These are phyloP conservation scores for Populus simonii DNA, from an alignment of 345 rosid species.

Conservation along the genomic window DNA sequence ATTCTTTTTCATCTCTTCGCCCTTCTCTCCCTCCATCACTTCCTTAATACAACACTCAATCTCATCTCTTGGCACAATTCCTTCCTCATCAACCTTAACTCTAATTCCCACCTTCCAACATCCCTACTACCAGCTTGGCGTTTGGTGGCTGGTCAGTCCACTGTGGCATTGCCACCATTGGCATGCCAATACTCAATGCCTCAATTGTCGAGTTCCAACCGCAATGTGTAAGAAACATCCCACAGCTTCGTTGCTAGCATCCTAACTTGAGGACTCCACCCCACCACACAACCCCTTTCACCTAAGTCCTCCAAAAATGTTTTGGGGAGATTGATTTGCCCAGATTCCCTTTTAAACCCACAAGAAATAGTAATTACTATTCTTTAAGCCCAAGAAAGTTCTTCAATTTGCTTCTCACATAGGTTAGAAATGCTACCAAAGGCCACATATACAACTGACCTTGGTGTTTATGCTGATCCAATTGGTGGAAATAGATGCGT, in stretches of 20 bases:
- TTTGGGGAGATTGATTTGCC: conserved; percentile 42
- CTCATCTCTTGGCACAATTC: conserved; percentile 20
- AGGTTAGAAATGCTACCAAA: conserved; percentile 61
- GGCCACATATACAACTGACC: conserved; percentile 56
- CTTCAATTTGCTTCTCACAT: conserved; percentile 46
- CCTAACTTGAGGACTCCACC: conserved; percentile 19
- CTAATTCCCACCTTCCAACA: conserved; percentile 28
- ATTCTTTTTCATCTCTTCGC: conserved; percentile 7
- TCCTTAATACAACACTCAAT: conserved; percentile 13
- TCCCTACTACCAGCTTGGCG: conserved; percentile 23
- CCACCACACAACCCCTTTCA: neutral
- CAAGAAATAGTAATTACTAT: conserved; percentile 33
- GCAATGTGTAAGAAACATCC: conserved; percentile 19
- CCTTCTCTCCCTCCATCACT: conserved; percentile 21
- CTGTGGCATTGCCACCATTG: conserved; percentile 27
- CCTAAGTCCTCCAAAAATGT: conserved; percentile 16
- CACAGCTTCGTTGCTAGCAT: conserved; percentile 7
- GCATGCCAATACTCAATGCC: conserved; percentile 28
- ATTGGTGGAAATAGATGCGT: conserved; percentile 22
- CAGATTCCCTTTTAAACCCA: conserved; percentile 56
- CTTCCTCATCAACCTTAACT: conserved; percentile 20
- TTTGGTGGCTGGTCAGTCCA: conserved; percentile 30
- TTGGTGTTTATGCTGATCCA: conserved; percentile 51
- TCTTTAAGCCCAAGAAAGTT: conserved; percentile 43
- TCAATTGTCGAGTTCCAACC: conserved; percentile 36